Evolutionary conservation across 2,329 filamentous ascomycete species (phyloP).

Genomic region (Metarhizium album): DNA sequence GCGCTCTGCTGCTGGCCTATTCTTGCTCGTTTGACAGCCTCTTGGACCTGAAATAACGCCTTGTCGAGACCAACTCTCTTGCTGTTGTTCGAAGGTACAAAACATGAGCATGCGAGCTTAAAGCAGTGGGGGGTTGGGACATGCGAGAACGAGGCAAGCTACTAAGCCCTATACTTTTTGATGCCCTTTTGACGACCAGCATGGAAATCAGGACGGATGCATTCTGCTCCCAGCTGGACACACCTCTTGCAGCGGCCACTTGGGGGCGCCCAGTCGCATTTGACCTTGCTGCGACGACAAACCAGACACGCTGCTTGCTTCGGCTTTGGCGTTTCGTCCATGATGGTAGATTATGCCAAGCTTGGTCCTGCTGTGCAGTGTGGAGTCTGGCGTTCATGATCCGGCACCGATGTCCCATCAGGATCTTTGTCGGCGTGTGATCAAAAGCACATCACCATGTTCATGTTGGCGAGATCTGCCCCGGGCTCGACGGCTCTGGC

Average conservation of each 20-base stretch:
- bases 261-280: conserved; percentile 46
- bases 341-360: not conserved
- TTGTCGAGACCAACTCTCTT: conserved; percentile 67
- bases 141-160: no score
- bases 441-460: not conserved
- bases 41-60: conserved; percentile 62
- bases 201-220: conserved; percentile 61
- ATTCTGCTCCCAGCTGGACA: conserved; percentile 45
- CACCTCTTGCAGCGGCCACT: conserved; percentile 50
- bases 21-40: conserved; percentile 50
- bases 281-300: conserved; percentile 58
- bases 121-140: no score
- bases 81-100: conserved; percentile 26
- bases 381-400: no score
- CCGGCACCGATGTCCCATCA: not conserved
- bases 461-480: no score
- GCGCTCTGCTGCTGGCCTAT: conserved; percentile 28
- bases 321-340: conserved; percentile 15
- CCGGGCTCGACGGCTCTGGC: no score
- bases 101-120: no score
- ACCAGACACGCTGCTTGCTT: conserved; percentile 47
- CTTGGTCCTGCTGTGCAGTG: not conserved
- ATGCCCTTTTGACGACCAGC: conserved; percentile 65
- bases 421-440: not conserved
- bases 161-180: conserved; percentile 55